phyloP scores from a whole-genome alignment of 2,329 filamentous ascomycete genomes.

The Penicillium olsonii region DNA sequence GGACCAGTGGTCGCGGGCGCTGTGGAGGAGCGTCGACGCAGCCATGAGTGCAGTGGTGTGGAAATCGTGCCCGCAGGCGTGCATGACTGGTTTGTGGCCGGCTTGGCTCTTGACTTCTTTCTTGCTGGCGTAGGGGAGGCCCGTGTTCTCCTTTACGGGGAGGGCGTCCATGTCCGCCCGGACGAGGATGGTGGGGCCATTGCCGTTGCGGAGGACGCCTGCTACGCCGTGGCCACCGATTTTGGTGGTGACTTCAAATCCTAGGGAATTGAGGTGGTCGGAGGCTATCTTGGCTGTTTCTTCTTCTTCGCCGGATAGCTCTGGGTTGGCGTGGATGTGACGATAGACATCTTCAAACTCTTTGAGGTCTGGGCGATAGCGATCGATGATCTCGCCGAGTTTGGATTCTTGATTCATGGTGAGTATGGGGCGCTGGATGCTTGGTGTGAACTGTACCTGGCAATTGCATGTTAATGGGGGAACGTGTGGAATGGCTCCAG shows the following conservation, averaged over 20 bases:
- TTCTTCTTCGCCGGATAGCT: conserved; percentile 58
- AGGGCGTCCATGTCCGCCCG: conserved; percentile 66
- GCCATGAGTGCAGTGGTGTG: conserved; percentile 63
- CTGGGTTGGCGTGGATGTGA: conserved; percentile 57
- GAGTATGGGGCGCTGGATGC: neutral
- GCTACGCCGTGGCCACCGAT: conserved; percentile 64
- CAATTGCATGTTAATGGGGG: conserved; percentile 4
- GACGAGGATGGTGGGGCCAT: conserved; percentile 57
- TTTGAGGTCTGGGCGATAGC: conserved; percentile 44
- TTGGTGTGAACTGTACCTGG: neutral
- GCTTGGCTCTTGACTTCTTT: conserved; percentile 46
- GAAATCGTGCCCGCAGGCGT: conserved; percentile 69
- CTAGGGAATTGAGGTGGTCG: conserved; percentile 39
- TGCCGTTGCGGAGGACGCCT: conserved; percentile 58
- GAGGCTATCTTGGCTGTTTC: conserved; percentile 52
- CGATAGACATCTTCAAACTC: conserved; percentile 58
- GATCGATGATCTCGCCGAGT: conserved; percentile 26
- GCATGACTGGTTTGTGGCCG: conserved; percentile 62
- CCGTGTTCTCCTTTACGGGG: conserved; percentile 59
- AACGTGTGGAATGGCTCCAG: neutral
- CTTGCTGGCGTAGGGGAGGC: conserved; percentile 57
- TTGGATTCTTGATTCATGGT: neutral
- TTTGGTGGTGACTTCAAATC: conserved; percentile 49
- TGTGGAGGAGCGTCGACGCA: conserved; percentile 52
- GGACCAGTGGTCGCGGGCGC: conserved; percentile 50